A percentile compares a stretch with the other conserved stretches of the same genome.
Conservation (phyloP, 225 moss, liverwort and hornwort species). For the Asterella californica region DNA sequence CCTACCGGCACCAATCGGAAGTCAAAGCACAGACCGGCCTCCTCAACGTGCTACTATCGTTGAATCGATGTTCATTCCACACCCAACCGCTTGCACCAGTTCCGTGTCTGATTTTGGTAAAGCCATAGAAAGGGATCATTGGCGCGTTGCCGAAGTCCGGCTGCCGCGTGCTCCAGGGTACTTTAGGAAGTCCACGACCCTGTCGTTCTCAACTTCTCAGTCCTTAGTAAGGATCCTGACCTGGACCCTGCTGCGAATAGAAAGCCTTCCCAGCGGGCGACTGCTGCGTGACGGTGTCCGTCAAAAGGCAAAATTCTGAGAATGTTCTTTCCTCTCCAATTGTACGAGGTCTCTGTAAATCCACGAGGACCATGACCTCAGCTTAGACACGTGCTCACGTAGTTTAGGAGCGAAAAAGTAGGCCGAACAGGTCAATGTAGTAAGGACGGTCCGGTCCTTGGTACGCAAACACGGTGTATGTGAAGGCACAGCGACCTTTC, state of each 20-base stretch:
- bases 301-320: not conserved
- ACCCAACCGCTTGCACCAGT: not conserved
- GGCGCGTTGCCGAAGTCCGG: conserved; percentile 9
- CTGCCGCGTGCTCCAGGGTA: conserved; percentile 1
- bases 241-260: not conserved
- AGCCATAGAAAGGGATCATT: not conserved
- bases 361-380: not conserved
- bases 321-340: not conserved
- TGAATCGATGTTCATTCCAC: not conserved
- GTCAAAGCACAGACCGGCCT: not conserved
- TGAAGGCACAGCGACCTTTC: not conserved
- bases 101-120: not conserved
- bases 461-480: not conserved
- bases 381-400: not conserved
- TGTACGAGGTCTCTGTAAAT: not conserved
- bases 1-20: not conserved
- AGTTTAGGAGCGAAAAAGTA: not conserved
- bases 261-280: not conserved
- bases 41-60: not conserved
- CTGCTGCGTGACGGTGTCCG: not conserved
- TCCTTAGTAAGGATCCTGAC: not conserved
- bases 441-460: not conserved
- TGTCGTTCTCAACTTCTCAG: not conserved
- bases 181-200: not conserved
- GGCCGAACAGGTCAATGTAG: not conserved